Conservation (phyloP, 768 basidiomycete species). For the Crucibulum laeve region DNA sequence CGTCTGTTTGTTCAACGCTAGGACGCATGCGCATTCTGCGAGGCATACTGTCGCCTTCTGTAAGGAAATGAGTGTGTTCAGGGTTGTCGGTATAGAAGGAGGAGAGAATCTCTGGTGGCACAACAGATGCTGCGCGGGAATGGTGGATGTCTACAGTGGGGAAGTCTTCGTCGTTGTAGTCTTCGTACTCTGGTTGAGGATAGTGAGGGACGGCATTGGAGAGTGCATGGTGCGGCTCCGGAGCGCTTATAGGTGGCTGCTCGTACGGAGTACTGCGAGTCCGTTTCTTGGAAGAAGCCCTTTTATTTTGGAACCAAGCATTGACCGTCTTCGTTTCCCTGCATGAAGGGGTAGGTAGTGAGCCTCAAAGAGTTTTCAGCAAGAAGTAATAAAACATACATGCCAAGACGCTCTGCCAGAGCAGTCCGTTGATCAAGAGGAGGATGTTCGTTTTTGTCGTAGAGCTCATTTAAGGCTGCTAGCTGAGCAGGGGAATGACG, state of each 20-base stretch:
- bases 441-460: slow-evolving; percentile 73
- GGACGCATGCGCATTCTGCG: slow-evolving; percentile 65
- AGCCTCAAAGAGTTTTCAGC: slow-evolving; percentile 11
- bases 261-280: slow-evolving; percentile 31
- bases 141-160: slow-evolving; percentile 26
- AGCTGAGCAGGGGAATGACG: slow-evolving; percentile 72
- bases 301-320: slow-evolving; percentile 86
- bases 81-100: slow-evolving; percentile 42
- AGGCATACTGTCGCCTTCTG: slow-evolving; percentile 47
- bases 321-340: slow-evolving; percentile 86
- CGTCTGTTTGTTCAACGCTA: slow-evolving; percentile 60
- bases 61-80: slow-evolving; percentile 46
- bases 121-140: slow-evolving; percentile 28
- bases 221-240: slow-evolving; percentile 17
- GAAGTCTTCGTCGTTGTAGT: slow-evolving; percentile 43
- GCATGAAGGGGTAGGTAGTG: slow-evolving; percentile 11
- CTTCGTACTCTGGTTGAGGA: slow-evolving; percentile 35
- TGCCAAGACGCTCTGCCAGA: slow-evolving; percentile 69
- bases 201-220: slow-evolving; percentile 7
- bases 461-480: slow-evolving; percentile 73
- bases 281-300: slow-evolving; percentile 77
- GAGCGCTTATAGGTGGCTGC: slow-evolving; percentile 25
- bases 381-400: slow-evolving; percentile 44
- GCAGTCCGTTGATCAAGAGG: slow-evolving; percentile 61
- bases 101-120: slow-evolving; percentile 25